phyloP scores from a whole-genome alignment of 345 rosid species.

The Lumnitzera littorea region DNA sequence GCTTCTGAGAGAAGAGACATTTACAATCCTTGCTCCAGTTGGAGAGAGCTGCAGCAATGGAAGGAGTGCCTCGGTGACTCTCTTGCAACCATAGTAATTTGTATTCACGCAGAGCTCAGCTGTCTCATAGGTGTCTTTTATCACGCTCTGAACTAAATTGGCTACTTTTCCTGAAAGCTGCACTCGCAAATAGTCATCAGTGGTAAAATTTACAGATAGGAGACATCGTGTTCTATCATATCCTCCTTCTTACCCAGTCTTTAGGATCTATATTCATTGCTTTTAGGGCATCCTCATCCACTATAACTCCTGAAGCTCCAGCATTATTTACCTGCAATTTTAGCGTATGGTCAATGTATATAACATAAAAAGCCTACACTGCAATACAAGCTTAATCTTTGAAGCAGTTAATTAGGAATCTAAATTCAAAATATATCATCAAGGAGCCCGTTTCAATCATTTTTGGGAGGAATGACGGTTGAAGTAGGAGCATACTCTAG shows the following conservation, averaged over 20 bases:
- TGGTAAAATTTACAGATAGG: too few species aligned
- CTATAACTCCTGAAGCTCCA: constrained; percentile 28
- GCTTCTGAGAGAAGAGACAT: constrained; percentile 39
- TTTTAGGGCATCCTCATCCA: constrained; percentile 29
- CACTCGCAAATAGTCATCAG: neutral
- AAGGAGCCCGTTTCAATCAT: too few species aligned
- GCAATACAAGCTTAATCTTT: too few species aligned
- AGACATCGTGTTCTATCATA: neutral
- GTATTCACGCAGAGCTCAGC: constrained; percentile 45
- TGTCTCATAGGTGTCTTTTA: constrained; percentile 27
- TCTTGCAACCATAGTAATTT: constrained; percentile 35
- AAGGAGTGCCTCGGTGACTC: constrained; percentile 33
- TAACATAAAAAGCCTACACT: neutral
- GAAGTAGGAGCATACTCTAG: too few species aligned
- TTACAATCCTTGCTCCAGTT: constrained; percentile 44
- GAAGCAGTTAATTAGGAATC: too few species aligned
- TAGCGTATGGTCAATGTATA: neutral
- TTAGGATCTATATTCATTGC: constrained; percentile 35
- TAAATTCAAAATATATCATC: too few species aligned
- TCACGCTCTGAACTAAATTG: constrained; percentile 21
- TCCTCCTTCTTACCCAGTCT: constrained; percentile 24
- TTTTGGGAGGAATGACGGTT: too few species aligned
- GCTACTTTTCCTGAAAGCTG: constrained; percentile 36
- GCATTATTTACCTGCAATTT: constrained; percentile 41
- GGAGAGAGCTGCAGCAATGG: constrained; percentile 37